phyloP scores from a whole-genome alignment of 345 rosid species.

The Zanthoxylum bungeanum region DNA sequence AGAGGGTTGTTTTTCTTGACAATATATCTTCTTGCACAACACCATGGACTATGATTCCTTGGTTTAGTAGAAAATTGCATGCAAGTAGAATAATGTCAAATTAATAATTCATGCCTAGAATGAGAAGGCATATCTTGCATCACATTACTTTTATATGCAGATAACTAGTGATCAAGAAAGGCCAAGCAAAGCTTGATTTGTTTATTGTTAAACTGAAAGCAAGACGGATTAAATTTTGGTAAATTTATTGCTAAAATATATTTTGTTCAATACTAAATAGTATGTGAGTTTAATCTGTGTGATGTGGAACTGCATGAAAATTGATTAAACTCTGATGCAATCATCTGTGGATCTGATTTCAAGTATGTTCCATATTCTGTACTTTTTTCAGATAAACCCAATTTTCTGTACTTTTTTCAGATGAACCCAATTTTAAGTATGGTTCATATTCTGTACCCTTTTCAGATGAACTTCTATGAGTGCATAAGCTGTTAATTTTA shows the following conservation, averaged over 20 bases:
- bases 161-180: background rate
- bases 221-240: background rate
- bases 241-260: background rate
- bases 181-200: background rate
- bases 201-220: background rate
- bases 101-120: background rate
- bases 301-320: background rate
- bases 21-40: background rate
- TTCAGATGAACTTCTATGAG: background rate
- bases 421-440: too few relatives aligned
- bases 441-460: background rate
- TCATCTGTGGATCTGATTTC: background rate
- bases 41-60: background rate
- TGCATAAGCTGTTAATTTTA: slow-evolving; percentile 1
- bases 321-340: background rate
- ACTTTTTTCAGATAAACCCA: too few relatives aligned
- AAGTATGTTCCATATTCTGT: background rate
- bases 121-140: background rate
- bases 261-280: background rate
- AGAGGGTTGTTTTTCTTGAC: background rate
- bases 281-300: background rate
- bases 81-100: background rate
- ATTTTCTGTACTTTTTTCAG: too few relatives aligned
- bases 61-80: background rate
- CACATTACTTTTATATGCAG: background rate